Base-by-base conservation (phyloP, 2,329 filamentous ascomycete species). In the Aureobasidium vineae region DNA sequence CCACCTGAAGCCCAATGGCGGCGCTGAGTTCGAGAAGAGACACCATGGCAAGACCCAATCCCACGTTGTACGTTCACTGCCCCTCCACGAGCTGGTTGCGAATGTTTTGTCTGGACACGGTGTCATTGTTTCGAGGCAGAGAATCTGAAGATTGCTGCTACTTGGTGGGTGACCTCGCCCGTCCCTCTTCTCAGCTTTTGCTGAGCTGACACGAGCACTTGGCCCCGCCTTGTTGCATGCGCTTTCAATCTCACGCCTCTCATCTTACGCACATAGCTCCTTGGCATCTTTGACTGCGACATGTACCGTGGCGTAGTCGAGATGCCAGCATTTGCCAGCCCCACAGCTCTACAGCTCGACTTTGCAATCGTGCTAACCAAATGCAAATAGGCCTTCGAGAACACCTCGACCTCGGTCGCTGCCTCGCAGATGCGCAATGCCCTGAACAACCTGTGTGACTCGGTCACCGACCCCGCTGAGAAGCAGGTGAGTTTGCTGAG, bases 381-480 rank as follows among this genome's bases (percentile, higher is more conserved):
- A 21, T 47, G 45, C 21, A 21, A 43, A 16, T 79, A 98, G 95
- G 95, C 95, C 70, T 99, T 99, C 79, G 95, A 99, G 82, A 98
- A 98, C 87, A 96, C 95, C 73, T 97, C 94, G 66, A 99, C 95
- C 76, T 97, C 92, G 75, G 94, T 99, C 71, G 95, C 95, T 69
- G 95, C 95, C 66, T 96, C 93, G 68, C 95, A 99, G 84, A 99
- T 99, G 95, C 92, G 95, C 81, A 99, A 99, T 86, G 86, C 92
- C 69, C 85, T 99, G 78, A 98, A 97, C 79, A 88, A 89, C 79
- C 89, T 99, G 70, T 86, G 91, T 73, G 95, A 99, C 82, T 90
- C 89, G 11, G 93, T 97, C 77, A 86, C 88, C 75, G 92, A 98
- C 77, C 85, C 90, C 66, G 83, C 78, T 38, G 84, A 86, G 77